These are phyloP conservation scores for Bipolaris victoriae DNA, from an alignment of 2,329 filamentous ascomycete species.

Conservation along the genomic window DNA sequence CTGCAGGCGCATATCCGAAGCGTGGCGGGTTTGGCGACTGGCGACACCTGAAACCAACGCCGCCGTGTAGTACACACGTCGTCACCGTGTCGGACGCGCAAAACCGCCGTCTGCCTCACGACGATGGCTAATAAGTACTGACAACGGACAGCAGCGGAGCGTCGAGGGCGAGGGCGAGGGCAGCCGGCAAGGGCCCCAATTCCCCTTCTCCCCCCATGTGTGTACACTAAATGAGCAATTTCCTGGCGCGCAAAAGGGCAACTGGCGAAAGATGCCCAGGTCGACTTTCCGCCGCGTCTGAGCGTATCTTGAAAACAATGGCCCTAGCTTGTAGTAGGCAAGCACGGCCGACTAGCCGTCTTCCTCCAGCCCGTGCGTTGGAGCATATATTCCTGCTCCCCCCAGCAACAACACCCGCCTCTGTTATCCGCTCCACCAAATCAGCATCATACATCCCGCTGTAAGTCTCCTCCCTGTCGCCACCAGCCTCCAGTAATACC, in stretches of 20 bases:
- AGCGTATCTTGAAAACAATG: slow-evolving; percentile 32
- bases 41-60: slow-evolving; percentile 25
- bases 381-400: slow-evolving; percentile 26
- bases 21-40: slow-evolving; percentile 25
- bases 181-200: slow-evolving; percentile 9
- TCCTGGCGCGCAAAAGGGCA: slow-evolving; percentile 14
- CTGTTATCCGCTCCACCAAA: slow-evolving; percentile 14
- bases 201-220: slow-evolving; percentile 1
- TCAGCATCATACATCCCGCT: slow-evolving; percentile 24
- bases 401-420: slow-evolving; percentile 23
- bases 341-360: slow-evolving; percentile 22
- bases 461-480: slow-evolving; percentile 15
- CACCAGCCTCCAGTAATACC: background rate
- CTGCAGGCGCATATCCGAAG: slow-evolving; percentile 25
- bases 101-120: background rate
- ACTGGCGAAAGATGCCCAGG: slow-evolving; percentile 6
- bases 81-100: background rate
- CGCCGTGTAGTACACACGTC: background rate
- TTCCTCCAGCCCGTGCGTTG: slow-evolving; percentile 21
- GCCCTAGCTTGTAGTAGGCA: slow-evolving; percentile 22
- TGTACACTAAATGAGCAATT: slow-evolving; percentile 27
- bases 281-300: slow-evolving; percentile 23
- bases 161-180: background rate
- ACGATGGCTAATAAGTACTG: background rate
- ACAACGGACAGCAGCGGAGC: background rate